Conservation (phyloP, 192 early-diverging fungal genomes). For the Diversispora epigaea region DNA sequence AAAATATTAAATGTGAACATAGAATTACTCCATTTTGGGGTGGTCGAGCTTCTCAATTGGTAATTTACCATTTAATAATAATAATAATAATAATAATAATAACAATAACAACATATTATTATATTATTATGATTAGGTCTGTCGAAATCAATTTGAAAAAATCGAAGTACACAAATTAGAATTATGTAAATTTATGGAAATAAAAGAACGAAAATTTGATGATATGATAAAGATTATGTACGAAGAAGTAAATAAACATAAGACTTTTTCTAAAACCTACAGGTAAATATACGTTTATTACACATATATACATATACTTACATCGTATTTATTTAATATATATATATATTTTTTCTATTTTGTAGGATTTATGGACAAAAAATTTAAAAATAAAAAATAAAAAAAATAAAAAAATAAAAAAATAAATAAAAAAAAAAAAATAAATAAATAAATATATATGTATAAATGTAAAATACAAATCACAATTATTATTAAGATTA, state of each 20-base stretch:
- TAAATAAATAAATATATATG: no score
- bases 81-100: not conserved
- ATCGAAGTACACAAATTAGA: not conserved
- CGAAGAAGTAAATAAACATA: not conserved
- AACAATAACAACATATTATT: not conserved
- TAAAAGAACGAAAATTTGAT: not conserved
- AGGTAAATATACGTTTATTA: not conserved
- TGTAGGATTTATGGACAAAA: no score
- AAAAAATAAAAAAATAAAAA: no score
- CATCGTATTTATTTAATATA: no score
- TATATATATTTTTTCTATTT: no score
- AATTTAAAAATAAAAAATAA: no score
- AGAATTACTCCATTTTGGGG: not conserved
- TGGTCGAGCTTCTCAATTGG: not conserved
- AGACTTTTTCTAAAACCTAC: not conserved
- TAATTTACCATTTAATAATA: not conserved
- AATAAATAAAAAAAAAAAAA: no score
- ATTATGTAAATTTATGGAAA: not conserved
- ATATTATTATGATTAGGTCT: not conserved
- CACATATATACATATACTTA: no score
- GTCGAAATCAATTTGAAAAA: slow-evolving; percentile 2
- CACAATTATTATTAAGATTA: no score
- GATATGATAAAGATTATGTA: not conserved
- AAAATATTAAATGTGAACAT: not conserved
- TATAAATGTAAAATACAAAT: no score